Percentiles rank a stretch among this genome's conserved stretches.
These are phyloP conservation scores for Rauvolfia tetraphylla DNA, from an alignment of 257 asterid species.

Conservation along the genomic window DNA sequence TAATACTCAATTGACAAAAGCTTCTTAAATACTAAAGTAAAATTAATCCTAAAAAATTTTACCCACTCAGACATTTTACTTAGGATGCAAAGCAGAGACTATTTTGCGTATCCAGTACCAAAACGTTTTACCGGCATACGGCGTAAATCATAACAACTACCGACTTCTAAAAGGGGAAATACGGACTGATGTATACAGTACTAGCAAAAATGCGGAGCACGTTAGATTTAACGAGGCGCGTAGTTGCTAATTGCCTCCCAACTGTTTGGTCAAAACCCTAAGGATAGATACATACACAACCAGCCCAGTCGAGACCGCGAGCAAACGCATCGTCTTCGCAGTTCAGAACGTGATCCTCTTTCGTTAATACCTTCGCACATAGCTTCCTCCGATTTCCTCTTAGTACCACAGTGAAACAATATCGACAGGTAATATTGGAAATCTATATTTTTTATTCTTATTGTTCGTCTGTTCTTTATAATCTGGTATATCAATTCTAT, in stretches of 20 bases:
- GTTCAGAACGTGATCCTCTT: neutral
- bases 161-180: too few relatives aligned
- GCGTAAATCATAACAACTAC: too few relatives aligned
- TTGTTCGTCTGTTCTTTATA: neutral
- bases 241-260: neutral
- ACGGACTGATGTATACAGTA: too few relatives aligned
- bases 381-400: neutral
- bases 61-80: too few relatives aligned
- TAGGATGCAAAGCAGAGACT: too few relatives aligned
- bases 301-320: neutral
- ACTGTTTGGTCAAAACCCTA: conserved; percentile 9
- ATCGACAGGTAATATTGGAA: neutral
- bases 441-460: neutral
- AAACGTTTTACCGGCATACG: too few relatives aligned
- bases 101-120: too few relatives aligned
- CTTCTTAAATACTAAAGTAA: too few relatives aligned
- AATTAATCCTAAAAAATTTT: too few relatives aligned
- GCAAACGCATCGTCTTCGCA: neutral
- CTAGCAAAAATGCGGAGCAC: neutral
- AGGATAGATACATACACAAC: neutral
- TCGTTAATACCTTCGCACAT: neutral
- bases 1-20: too few relatives aligned
- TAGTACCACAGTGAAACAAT: neutral
- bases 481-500: neutral
- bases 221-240: neutral